Percentiles rank a stretch among this genome's conserved stretches.
phyloP scores from a whole-genome alignment of 129 eudicot genomes.

The Escallonia rubra region DNA sequence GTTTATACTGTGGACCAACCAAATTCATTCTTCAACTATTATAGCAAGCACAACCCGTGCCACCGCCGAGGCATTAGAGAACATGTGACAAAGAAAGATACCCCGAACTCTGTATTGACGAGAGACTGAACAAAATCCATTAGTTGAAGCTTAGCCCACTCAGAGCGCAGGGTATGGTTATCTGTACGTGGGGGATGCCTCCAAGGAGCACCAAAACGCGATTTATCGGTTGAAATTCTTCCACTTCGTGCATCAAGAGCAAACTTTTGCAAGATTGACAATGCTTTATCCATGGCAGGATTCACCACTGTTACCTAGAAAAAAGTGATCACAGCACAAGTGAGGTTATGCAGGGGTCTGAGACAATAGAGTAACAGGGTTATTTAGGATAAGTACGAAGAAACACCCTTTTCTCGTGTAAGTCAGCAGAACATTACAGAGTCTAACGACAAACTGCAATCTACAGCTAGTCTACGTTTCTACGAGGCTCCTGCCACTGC shows the following conservation, averaged over 20 bases:
- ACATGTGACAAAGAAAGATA: constrained; percentile 24
- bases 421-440: too few species aligned
- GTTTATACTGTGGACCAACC: too few species aligned
- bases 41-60: too few species aligned
- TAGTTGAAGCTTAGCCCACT: constrained; percentile 91
- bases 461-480: too few species aligned
- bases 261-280: constrained; percentile 61
- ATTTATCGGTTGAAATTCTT: constrained; percentile 59
- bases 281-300: constrained; percentile 92
- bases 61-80: neutral
- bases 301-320: constrained; percentile 81
- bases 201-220: constrained; percentile 98
- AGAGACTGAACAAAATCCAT: constrained; percentile 84
- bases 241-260: constrained; percentile 79
- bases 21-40: too few species aligned
- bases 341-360: neutral
- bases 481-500: too few species aligned
- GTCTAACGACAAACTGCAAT: too few species aligned
- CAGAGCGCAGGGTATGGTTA: constrained; percentile 24
- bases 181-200: constrained; percentile 73
- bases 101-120: constrained; percentile 75
- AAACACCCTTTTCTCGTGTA: too few species aligned
- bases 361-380: too few species aligned
- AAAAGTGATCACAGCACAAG: constrained; percentile 5
- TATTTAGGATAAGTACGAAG: neutral